These are phyloP conservation scores for Saturnispora zaruensis DNA, from an alignment of 805 yeast genomes.

Conservation along the genomic window DNA sequence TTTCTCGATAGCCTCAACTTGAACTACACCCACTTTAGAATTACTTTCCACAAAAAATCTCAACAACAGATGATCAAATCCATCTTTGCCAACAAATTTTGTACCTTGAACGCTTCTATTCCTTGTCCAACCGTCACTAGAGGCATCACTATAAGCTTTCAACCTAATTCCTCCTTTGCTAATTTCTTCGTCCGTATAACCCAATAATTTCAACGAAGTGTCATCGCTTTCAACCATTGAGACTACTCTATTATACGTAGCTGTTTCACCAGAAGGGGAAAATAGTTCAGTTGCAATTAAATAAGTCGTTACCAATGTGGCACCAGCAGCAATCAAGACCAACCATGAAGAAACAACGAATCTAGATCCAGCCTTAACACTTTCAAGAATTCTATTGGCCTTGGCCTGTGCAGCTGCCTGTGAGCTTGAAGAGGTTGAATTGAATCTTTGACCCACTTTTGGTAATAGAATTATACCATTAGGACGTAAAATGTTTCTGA, in stretches of 20 bases:
- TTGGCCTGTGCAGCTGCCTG: slow-evolving; percentile 11
- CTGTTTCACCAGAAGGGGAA: slow-evolving; percentile 87
- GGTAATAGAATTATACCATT: neutral
- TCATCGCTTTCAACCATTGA: slow-evolving; percentile 63
- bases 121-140: slow-evolving; percentile 75
- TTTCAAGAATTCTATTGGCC: slow-evolving; percentile 31
- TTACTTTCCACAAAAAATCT: slow-evolving; percentile 78
- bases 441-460: neutral
- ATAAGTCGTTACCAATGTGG: slow-evolving; percentile 62
- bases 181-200: slow-evolving; percentile 33
- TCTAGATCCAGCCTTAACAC: slow-evolving; percentile 50
- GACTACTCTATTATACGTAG: slow-evolving; percentile 81
- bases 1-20: slow-evolving; percentile 71
- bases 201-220: slow-evolving; percentile 46
- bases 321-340: slow-evolving; percentile 61
- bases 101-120: slow-evolving; percentile 77
- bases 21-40: slow-evolving; percentile 56
- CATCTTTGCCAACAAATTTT: slow-evolving; percentile 55
- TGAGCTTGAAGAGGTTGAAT: slow-evolving; percentile 1
- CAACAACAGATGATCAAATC: slow-evolving; percentile 75
- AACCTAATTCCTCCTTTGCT: slow-evolving; percentile 39
- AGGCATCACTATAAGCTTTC: slow-evolving; percentile 72
- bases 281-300: slow-evolving; percentile 71
- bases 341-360: slow-evolving; percentile 53
- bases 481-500: neutral